phyloP scores from a whole-genome alignment of 805 yeast species.

The Nematodospora valgi region DNA sequence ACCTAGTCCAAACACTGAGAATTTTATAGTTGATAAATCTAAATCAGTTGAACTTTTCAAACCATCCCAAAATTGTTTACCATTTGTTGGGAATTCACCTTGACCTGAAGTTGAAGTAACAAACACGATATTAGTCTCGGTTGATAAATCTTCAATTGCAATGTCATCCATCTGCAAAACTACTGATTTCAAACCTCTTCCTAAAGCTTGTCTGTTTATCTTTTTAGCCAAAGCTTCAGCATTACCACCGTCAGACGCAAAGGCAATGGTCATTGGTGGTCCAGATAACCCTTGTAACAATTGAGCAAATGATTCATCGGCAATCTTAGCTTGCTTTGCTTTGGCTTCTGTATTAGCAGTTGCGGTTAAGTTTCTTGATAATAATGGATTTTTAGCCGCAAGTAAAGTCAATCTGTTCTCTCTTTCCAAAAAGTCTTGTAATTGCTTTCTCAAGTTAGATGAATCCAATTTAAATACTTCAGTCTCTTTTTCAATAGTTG shows the following conservation, averaged over 20 bases:
- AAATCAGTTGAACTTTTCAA: slow-evolving; percentile 58
- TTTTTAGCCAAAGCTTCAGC: slow-evolving; percentile 81
- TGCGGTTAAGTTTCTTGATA: slow-evolving; percentile 67
- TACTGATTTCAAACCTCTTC: slow-evolving; percentile 69
- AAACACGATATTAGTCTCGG: slow-evolving; percentile 66
- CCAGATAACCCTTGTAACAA: slow-evolving; percentile 86
- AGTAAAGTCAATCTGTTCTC: slow-evolving; percentile 84
- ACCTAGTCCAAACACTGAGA: slow-evolving; percentile 73
- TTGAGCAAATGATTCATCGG: slow-evolving; percentile 73
- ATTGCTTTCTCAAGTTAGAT: slow-evolving; percentile 69
- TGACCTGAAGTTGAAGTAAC: slow-evolving; percentile 79
- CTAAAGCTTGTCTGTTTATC: slow-evolving; percentile 72
- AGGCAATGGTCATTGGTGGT: slow-evolving; percentile 83
- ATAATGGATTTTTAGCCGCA: slow-evolving; percentile 65
- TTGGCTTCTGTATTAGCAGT: slow-evolving; percentile 60
- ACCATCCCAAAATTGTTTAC: slow-evolving; percentile 73
- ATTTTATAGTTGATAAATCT: slow-evolving; percentile 57
- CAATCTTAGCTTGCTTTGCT: slow-evolving; percentile 57
- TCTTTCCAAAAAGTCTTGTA: slow-evolving; percentile 78
- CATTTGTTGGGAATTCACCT: slow-evolving; percentile 84
- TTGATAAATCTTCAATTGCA: slow-evolving; percentile 67
- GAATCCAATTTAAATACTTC: slow-evolving; percentile 83
- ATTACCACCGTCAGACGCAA: slow-evolving; percentile 90
- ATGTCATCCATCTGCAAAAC: slow-evolving; percentile 70
- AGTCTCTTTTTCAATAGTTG: slow-evolving; percentile 46